Evolutionary conservation across 495 filamentous ascomycete species (phyloP).

Genomic region (Patellaria atrata): DNA sequence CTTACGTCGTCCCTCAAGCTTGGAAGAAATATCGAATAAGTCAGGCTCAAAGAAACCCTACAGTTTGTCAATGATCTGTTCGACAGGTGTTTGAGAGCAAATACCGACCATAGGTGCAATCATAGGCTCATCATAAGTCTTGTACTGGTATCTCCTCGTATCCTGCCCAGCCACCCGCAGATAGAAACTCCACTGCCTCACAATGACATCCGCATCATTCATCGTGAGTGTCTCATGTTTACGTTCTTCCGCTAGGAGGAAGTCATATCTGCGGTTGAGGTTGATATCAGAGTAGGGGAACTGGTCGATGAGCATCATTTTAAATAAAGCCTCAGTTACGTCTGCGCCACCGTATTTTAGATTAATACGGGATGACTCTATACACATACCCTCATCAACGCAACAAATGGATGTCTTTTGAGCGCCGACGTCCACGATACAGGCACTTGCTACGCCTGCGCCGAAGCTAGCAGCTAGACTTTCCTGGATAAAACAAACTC

Average conservation of each 20-base stretch:
- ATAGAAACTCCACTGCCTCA: conserved; percentile 74
- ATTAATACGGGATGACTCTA: conserved; percentile 85
- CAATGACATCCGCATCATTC: conserved; percentile 67
- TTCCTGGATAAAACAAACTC: conserved; percentile 88
- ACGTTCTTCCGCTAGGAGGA: conserved; percentile 82
- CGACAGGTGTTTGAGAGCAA: too few relatives aligned
- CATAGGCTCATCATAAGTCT: conserved; percentile 86
- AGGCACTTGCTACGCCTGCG: conserved; percentile 83
- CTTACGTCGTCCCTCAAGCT: conserved; percentile 61
- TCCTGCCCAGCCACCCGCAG: conserved; percentile 75
- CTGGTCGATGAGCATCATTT: conserved; percentile 91
- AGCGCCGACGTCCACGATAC: conserved; percentile 91
- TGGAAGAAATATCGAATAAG: conserved; percentile 67
- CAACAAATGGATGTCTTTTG: conserved; percentile 97
- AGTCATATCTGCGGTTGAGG: conserved; percentile 78
- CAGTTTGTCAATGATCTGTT: not conserved
- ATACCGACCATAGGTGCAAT: conserved; percentile 66
- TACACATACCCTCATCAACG: conserved; percentile 89
- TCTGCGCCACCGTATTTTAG: conserved; percentile 86
- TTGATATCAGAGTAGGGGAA: conserved; percentile 94
- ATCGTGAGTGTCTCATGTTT: conserved; percentile 83
- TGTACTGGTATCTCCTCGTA: conserved; percentile 82
- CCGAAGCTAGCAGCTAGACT: conserved; percentile 88
- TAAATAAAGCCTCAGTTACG: conserved; percentile 85
- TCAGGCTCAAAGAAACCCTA: conserved; percentile 58